Conservation (phyloP, 2,329 filamentous ascomycete genomes). For the Xylaria sp. region DNA sequence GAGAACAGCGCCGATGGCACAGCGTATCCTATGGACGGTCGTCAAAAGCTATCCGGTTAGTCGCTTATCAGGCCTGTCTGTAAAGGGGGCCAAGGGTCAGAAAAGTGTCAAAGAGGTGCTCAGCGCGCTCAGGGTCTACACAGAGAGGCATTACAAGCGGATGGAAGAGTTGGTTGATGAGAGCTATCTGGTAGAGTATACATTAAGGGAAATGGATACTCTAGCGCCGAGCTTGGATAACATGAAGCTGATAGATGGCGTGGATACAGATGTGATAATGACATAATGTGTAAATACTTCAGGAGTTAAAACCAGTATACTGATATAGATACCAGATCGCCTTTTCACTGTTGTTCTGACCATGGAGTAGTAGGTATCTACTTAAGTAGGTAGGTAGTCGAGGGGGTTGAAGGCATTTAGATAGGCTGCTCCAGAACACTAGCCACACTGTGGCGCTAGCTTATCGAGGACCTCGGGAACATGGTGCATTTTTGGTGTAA, state of each 20-base stretch:
- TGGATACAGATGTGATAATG: constrained; percentile 57
- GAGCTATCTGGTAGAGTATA: constrained; percentile 94
- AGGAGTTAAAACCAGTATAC: constrained; percentile 9
- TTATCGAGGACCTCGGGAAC: constrained; percentile 32
- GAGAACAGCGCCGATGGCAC: constrained; percentile 83
- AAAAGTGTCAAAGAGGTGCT: constrained; percentile 84
- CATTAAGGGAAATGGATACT: constrained; percentile 90
- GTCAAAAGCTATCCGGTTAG: constrained; percentile 84
- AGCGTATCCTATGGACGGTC: constrained; percentile 83
- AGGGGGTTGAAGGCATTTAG: background rate
- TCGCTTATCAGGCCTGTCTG: constrained; percentile 76
- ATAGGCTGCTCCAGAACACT: constrained; percentile 6
- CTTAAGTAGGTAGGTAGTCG: background rate
- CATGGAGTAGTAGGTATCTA: too few species aligned
- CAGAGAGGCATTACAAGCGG: constrained; percentile 90
- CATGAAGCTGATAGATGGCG: constrained; percentile 54
- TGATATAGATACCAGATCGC: background rate
- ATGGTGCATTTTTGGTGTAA: constrained; percentile 34
- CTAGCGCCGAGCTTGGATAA: constrained; percentile 60
- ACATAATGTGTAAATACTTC: constrained; percentile 37
- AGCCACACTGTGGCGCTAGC: constrained; percentile 47
- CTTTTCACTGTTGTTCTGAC: background rate
- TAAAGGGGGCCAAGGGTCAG: constrained; percentile 66
- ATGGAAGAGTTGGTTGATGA: constrained; percentile 93
- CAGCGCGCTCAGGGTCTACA: constrained; percentile 88